Percentiles rank a stretch among this genome's conserved stretches.
Evolutionary conservation across 176 grass and related monocot genomes (phyloP).

Genomic region (Aegilops sharonensis): DNA sequence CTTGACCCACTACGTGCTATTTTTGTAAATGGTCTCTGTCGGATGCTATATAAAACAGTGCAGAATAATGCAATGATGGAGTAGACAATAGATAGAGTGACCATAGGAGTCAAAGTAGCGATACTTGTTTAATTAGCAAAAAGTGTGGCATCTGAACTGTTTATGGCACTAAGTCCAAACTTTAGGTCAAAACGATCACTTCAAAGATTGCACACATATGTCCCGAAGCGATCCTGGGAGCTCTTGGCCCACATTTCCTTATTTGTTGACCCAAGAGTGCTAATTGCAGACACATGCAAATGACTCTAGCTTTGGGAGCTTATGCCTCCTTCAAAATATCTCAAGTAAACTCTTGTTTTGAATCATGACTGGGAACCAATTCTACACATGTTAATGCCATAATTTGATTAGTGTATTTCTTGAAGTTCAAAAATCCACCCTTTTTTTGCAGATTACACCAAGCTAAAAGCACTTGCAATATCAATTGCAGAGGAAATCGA

Average conservation of each 20-base stretch:
- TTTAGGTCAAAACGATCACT: neutral
- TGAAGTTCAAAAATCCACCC: neutral
- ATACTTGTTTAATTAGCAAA: neutral
- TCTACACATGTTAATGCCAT: neutral
- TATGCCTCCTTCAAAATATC: neutral
- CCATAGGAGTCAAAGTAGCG: neutral
- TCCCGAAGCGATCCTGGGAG: neutral
- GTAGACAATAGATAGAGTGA: neutral
- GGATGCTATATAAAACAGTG: neutral
- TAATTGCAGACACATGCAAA: neutral
- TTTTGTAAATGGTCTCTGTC: neutral
- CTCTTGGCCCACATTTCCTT: neutral
- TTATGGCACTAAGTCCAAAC: neutral
- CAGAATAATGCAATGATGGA: neutral
- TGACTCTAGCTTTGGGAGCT: neutral
- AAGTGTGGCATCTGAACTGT: neutral
- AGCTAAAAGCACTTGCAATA: constrained; percentile 94
- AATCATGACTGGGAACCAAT: neutral
- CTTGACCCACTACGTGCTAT: neutral
- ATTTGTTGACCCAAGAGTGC: neutral
- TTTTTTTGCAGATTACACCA: constrained; percentile 71
- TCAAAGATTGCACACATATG: neutral
- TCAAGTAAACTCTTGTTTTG: neutral
- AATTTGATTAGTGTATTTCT: neutral
- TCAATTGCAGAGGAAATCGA: constrained; percentile 93